Evolutionary conservation across 139 green algal genomes (phyloP).

Genomic region (Chlamydomonas schloesseri): DNA sequence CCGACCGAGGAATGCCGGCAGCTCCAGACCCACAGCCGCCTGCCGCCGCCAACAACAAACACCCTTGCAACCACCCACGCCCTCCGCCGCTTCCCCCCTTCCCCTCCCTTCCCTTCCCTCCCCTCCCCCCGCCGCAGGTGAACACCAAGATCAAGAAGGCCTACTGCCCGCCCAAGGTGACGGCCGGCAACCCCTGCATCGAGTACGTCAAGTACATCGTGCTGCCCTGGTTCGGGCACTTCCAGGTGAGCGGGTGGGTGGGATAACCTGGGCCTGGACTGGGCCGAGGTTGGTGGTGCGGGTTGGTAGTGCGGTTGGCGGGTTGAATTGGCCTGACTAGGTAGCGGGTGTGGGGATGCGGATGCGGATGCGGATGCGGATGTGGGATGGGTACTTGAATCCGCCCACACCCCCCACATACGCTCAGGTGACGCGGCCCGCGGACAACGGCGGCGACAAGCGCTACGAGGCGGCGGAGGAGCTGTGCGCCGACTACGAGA

Average conservation of each 20-base stretch:
- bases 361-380: no score
- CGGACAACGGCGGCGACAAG: slow-evolving; percentile 88
- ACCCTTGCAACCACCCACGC: no score
- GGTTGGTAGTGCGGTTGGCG: not conserved
- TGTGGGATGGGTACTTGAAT: no score
- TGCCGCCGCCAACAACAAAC: no score
- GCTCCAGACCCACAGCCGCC: no score
- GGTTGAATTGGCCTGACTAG: no score
- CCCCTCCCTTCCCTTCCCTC: no score
- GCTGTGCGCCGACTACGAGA: slow-evolving; percentile 87
- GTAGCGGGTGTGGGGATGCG: no score
- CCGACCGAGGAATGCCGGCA: no score
- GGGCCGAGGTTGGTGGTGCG: not conserved
- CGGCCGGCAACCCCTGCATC: slow-evolving; percentile 95
- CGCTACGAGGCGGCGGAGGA: slow-evolving; percentile 82
- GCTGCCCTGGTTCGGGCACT: slow-evolving; percentile 90
- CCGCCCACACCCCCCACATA: not conserved
- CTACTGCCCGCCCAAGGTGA: slow-evolving; percentile 90
- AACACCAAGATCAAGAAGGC: slow-evolving; percentile 99
- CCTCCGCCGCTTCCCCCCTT: no score
- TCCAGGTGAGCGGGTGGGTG: slow-evolving; percentile 69
- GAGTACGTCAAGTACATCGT: slow-evolving; percentile 95
- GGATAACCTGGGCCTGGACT: not conserved
- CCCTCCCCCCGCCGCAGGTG: slow-evolving; percentile 60
- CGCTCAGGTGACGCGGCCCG: slow-evolving; percentile 65